Conservation (phyloP, 495 filamentous ascomycete genomes). For the Penicillium subrubescens region DNA sequence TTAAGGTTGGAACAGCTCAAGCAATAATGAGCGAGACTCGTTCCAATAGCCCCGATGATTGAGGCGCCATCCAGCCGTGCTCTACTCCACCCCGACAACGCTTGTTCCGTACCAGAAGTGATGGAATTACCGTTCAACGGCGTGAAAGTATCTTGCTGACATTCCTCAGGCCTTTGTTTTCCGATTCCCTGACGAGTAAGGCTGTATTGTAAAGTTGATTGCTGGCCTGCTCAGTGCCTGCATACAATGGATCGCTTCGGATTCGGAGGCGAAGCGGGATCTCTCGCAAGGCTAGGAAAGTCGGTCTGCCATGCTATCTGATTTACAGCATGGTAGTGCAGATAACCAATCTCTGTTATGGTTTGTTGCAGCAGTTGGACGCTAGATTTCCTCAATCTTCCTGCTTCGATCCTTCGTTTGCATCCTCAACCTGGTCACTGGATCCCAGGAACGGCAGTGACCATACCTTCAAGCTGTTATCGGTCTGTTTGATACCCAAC, state of each 20-base stretch:
- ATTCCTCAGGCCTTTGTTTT: too few relatives aligned
- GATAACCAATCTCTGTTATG: background rate
- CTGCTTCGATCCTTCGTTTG: background rate
- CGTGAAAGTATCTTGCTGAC: background rate
- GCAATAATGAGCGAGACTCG: background rate
- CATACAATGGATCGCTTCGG: background rate
- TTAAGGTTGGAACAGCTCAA: too few relatives aligned
- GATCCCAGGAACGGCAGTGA: constrained; percentile 35
- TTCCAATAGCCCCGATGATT: background rate
- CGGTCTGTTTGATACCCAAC: constrained; percentile 21
- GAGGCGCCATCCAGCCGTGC: background rate
- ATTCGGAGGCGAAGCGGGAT: background rate
- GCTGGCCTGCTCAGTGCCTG: too few relatives aligned
- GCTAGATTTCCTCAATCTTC: background rate
- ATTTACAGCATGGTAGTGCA: background rate
- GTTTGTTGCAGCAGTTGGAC: background rate
- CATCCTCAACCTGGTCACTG: too few relatives aligned
- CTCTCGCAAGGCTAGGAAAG: background rate
- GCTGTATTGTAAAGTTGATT: background rate
- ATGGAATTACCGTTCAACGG: background rate
- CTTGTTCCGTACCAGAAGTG: background rate
- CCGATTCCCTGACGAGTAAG: background rate
- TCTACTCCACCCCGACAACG: background rate
- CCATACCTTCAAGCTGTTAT: constrained; percentile 72
- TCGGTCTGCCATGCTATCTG: background rate